Percentiles rank a stretch among this genome's conserved stretches.
Conservation (phyloP, 1,284 basidiomycete species). For the Ceratobasidium sp. region DNA sequence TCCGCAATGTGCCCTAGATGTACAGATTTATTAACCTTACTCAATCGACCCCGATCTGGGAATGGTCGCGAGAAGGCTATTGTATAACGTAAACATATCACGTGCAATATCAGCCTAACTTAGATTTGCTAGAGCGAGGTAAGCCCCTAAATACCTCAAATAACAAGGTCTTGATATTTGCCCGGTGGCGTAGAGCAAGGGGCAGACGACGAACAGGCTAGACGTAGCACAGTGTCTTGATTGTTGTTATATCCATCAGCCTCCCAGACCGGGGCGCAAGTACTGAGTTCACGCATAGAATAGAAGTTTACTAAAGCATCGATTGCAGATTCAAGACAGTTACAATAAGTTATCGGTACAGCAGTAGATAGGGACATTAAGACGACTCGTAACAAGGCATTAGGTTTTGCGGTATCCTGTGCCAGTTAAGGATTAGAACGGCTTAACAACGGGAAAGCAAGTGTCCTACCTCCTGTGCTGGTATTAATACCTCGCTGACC, state of each 20-base stretch:
- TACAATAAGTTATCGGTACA: background rate
- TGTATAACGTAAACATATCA: background rate
- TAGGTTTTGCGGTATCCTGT: background rate
- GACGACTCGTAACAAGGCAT: background rate
- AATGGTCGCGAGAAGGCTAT: background rate
- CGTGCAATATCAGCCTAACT: too few relatives aligned
- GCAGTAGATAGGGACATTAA: background rate
- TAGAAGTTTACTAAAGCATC: too few relatives aligned
- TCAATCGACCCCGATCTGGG: background rate
- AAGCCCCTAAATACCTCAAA: too few relatives aligned
- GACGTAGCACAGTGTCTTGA: too few relatives aligned
- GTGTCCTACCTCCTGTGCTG: background rate
- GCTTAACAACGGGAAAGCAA: background rate
- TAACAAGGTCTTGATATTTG: too few relatives aligned
- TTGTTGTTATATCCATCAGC: too few relatives aligned
- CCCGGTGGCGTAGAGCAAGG: too few relatives aligned
- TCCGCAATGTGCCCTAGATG: background rate
- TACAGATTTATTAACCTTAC: background rate
- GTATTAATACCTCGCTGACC: slow-evolving; percentile 9
- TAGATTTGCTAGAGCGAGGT: too few relatives aligned
- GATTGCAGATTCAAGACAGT: background rate
- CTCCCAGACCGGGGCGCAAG: too few relatives aligned
- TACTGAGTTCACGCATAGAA: too few relatives aligned
- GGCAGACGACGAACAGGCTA: too few relatives aligned
- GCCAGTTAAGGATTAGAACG: background rate